Evolutionary conservation across 345 rosid species (phyloP).

Genomic region (Mallotus nudiflorus): DNA sequence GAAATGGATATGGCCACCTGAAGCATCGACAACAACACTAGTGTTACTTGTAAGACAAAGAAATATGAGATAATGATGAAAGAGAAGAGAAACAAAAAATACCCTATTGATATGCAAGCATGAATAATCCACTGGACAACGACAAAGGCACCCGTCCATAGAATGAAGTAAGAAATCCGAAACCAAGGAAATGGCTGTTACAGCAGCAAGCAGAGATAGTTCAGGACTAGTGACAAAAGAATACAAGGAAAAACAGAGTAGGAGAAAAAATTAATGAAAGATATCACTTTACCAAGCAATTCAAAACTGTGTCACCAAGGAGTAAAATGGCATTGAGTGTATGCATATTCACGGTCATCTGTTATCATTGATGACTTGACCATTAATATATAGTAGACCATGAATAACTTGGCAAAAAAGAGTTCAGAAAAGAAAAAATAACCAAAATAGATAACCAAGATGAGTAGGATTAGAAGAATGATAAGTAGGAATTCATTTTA

Average conservation of each 20-base stretch:
- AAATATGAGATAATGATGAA: neutral
- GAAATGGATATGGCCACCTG: slow-evolving; percentile 86
- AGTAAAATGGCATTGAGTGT: slow-evolving; percentile 55
- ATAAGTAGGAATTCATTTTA: too few species aligned
- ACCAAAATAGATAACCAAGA: neutral
- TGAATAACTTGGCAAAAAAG: neutral
- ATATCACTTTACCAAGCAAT: slow-evolving; percentile 49
- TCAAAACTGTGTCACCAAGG: slow-evolving; percentile 56
- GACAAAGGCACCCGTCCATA: slow-evolving; percentile 59
- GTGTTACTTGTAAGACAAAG: slow-evolving; percentile 17
- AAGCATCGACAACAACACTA: slow-evolving; percentile 3
- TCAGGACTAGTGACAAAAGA: slow-evolving; percentile 9
- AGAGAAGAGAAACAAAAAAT: slow-evolving; percentile 4
- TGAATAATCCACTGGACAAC: slow-evolving; percentile 65
- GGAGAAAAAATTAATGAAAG: neutral
- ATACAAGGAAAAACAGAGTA: neutral
- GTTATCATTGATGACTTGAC: slow-evolving; percentile 21
- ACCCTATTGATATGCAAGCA: slow-evolving; percentile 47
- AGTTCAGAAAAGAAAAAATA: neutral
- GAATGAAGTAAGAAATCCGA: slow-evolving; percentile 60
- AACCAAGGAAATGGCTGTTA: slow-evolving; percentile 67
- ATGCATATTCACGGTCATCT: slow-evolving; percentile 71
- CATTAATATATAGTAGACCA: slow-evolving; percentile 4
- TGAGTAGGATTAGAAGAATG: neutral
- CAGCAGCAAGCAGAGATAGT: slow-evolving; percentile 20